phyloP scores from a whole-genome alignment of 371 early-diverging fungal genomes.

The Syncephalastrum monosporum region DNA sequence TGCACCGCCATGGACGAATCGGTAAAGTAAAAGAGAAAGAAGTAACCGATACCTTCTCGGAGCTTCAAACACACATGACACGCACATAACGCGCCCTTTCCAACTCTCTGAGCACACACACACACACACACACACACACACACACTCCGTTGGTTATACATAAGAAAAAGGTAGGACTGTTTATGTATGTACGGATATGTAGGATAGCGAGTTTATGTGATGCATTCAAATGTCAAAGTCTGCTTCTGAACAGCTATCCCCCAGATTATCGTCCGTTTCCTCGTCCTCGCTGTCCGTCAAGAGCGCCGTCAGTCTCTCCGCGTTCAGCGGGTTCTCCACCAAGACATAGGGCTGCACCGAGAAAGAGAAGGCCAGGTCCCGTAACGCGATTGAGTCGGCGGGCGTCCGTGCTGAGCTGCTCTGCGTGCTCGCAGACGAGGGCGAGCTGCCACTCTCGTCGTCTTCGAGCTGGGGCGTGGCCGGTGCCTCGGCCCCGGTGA shows the following conservation, averaged over 20 bases:
- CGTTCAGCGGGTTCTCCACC: conserved; percentile 67
- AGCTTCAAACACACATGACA: too few relatives aligned
- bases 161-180: not conserved
- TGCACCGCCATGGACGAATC: conserved; percentile 5
- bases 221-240: conserved; percentile 23
- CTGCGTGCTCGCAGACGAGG: too few relatives aligned
- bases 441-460: not conserved
- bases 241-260: conserved; percentile 26
- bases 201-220: not conserved
- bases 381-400: conserved; percentile 16
- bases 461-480: not conserved
- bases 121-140: too few relatives aligned
- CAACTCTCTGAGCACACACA: too few relatives aligned
- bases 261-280: conserved; percentile 35
- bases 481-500: too few relatives aligned
- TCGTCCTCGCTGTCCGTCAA: conserved; percentile 60
- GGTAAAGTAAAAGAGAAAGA: too few relatives aligned
- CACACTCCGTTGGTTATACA: too few relatives aligned
- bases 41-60: too few relatives aligned
- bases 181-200: not conserved
- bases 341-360: conserved; percentile 65
- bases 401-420: conserved; percentile 6
- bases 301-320: conserved; percentile 64
- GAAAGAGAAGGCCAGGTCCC: conserved; percentile 70
- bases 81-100: too few relatives aligned